Base-by-base conservation (phyloP, 2,329 filamentous ascomycete species). In the Penicillium hesseltinei region DNA sequence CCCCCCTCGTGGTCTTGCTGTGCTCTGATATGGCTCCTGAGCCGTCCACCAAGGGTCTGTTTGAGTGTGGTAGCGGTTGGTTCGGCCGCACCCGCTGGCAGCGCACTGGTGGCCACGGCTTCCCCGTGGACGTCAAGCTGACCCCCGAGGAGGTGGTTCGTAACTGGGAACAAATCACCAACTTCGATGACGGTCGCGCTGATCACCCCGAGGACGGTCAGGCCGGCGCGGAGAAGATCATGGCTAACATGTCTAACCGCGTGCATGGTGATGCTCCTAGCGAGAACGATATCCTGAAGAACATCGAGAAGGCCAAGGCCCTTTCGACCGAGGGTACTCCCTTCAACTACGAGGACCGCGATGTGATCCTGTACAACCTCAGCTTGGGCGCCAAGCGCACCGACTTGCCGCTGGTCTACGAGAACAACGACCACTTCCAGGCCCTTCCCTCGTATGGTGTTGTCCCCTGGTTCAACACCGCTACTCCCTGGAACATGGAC, bases 11-110 rank as follows among this genome's bases (percentile, higher is more conserved):
- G 51, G 86, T 93, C 54, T 86, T 92, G 43, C 89, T 99, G 57
- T 91, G 87, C 74, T 88, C 85, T 15, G 94, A 99, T 80, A 90
- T 91, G 78, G 87, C 92, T 52, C 93, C 94, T 29, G 84, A 89
- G 71, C 86, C 89, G 66, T 85, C 87, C 17, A 97, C 92, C 57
- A 93, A 93, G 63, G 88, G 88, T 52, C 84, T 99, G 47, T 99
- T 92, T 78, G 94, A 99, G 80, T 91, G 93, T 66, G 94, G 94
- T 69, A 94, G 90, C 72, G 94, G 93, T 63, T 99, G 94, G 94
- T 86, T 88, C 69, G 91, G 89, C 62, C 85, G 87, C 74, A 99
- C 94, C 55, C 88, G 94, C 77, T 99, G 93, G 93, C 92, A 99
- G 82, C 88, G 94, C 68, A 87, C 87, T 59, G 91, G 90, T 52